Evolutionary conservation across 2,329 filamentous ascomycete species (phyloP), one percentile per base, ranked within the genome.

Genomic region (Dactylellina parvicollis): DNA sequence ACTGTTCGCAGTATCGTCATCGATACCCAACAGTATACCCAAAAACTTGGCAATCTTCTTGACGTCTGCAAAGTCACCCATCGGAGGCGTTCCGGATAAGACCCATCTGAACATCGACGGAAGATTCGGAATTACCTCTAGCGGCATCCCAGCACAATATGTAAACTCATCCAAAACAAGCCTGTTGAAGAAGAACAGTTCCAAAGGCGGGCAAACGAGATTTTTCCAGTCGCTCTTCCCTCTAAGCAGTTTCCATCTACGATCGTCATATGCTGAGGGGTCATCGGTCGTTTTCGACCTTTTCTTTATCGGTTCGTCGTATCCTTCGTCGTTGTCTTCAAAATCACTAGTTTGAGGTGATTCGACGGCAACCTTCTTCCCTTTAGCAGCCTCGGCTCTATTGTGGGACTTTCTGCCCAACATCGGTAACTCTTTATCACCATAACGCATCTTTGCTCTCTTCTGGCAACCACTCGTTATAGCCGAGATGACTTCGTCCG

Each of bases 111-210:
- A 86, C 42, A 82, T 80, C 9, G 85, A 83, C 24, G 82, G 77
- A 0, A 89, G 76, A 0, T 80, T 80, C 4, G 82, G 80, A 3
- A 87, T 79, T 0, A 82, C 80, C 0, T 81, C 78, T 70, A 82
- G 79, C 1, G 62, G 61, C 40, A 59, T 56, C 14, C 80, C 77
- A 46, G 82, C 81, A 3, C 85, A 80, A 74, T 89, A 88, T 0
- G 87, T 86, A 75, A 86, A 89, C 75, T 90, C 88, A 72, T 90
- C 88, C 1, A 89, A 81, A 1, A 90, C 83, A 0, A 90, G 69
- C 4, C 88, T 82, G 61, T 85, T 85, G 78, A 86, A 90, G 1
- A 81, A 79, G 77, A 89, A 90, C 76, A 87, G 83, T 70, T 90
- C 87, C 0, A 90, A 77, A 0, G 86, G 77, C 0, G 82, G 81